These are phyloP conservation scores for Entomortierella parvispora DNA, from an alignment of 192 early-diverging fungal species.

Conservation along the genomic window DNA sequence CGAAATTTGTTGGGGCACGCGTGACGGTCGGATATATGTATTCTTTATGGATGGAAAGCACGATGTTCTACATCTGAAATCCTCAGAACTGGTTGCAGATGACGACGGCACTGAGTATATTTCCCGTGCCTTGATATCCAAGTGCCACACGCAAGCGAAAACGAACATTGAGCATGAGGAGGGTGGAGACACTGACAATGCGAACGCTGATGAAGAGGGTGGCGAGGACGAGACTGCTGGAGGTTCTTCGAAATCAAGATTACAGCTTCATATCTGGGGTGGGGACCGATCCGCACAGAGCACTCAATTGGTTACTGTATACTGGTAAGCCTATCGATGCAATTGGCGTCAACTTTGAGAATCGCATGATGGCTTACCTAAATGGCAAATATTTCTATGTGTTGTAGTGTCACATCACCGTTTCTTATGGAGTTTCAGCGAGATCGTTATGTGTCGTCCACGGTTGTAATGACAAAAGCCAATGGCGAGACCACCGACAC, in stretches of 20 bases:
- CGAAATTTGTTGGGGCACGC: constrained; percentile 29
- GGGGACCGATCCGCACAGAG: constrained; percentile 6
- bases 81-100: constrained; percentile 6
- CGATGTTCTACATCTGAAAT: constrained; percentile 9
- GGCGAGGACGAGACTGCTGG: constrained; percentile 25
- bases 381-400: background rate
- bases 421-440: constrained; percentile 49
- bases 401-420: constrained; percentile 26
- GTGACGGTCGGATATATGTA: constrained; percentile 3
- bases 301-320: constrained; percentile 6
- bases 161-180: constrained; percentile 31
- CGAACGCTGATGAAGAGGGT: constrained; percentile 27
- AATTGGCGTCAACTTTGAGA: no score
- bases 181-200: constrained; percentile 21
- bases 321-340: constrained; percentile 13
- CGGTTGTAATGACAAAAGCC: constrained; percentile 20
- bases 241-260: constrained; percentile 2
- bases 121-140: constrained; percentile 21
- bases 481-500: background rate
- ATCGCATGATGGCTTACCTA: no score
- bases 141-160: constrained; percentile 29
- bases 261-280: constrained; percentile 34
- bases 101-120: constrained; percentile 25
- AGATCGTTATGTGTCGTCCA: constrained; percentile 33
- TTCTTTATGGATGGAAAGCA: constrained; percentile 53